These are phyloP conservation scores for Lentinus brumalis DNA, from an alignment of 768 basidiomycete genomes.

Conservation along the genomic window DNA sequence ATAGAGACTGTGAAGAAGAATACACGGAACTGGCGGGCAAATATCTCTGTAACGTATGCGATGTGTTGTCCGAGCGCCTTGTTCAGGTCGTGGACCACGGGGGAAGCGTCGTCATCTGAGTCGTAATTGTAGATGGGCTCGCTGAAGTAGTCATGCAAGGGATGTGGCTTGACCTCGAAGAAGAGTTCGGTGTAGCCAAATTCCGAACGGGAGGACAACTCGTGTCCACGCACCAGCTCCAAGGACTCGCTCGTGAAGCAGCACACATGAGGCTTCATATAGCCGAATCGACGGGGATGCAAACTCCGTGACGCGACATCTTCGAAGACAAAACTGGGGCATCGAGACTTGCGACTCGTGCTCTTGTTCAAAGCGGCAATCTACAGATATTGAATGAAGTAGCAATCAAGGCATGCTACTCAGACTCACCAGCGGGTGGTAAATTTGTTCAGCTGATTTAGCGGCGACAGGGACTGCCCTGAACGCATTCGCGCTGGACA, in stretches of 20 bases:
- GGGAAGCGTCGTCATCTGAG: too few species aligned
- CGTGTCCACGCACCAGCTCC: background rate
- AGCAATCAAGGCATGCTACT: too few species aligned
- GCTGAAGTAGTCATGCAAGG: constrained; percentile 5
- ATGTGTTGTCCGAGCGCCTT: background rate
- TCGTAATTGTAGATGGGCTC: background rate
- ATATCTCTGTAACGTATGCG: background rate
- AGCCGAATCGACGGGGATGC: background rate
- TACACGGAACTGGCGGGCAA: constrained; percentile 31
- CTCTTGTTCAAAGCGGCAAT: background rate
- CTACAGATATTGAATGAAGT: background rate
- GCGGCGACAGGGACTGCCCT: background rate
- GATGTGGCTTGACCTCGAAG: constrained; percentile 6
- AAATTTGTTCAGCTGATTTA: background rate
- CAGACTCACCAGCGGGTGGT: background rate
- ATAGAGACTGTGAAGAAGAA: constrained; percentile 34
- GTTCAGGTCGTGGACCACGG: background rate
- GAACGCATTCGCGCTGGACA: too few species aligned
- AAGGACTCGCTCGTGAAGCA: background rate
- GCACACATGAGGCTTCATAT: constrained; percentile 8
- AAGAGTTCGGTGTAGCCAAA: constrained; percentile 15
- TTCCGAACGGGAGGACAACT: background rate
- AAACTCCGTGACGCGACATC: background rate
- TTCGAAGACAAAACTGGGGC: constrained; percentile 8
- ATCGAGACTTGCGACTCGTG: background rate